Base-by-base conservation (phyloP, 768 basidiomycete species). In the Pleurotus tuber-regium region DNA sequence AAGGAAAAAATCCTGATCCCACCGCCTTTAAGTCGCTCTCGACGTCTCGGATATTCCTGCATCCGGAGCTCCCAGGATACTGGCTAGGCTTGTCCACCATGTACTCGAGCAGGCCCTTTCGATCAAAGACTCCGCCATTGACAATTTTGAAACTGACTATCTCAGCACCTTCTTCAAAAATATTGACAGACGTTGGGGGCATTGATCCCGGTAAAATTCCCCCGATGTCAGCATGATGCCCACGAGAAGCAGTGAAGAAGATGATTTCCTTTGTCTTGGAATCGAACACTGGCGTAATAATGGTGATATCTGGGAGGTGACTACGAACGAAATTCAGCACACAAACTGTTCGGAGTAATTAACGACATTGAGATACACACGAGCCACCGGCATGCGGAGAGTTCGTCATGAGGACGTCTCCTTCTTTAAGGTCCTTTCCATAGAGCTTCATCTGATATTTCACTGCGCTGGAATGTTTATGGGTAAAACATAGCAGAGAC, bases 91-190 rank as follows among this genome's bases (percentile, higher is more conserved):
- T 83, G 35, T 86, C 86, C 39, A 94, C 71, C 84, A 98, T 88
- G 60, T 89, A 80, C 41, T 90, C 83, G 33, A 84, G 63, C 23
- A 98, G 70, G 0, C 87, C 86, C 19, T 84, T 75, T 39, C 77
- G 74, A 66, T 97, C 85, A 63, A 94, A 97, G 3, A 87, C 67
- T 1, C 94, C 92, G 10, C 76, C 80, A 38, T 82, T 75, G 6
- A 98, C 95, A 54, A 98, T 84, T 69, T 95, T 97, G 78, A 97
- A 91, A 64, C 87, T 87, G 59, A 85, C 80, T 44, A 98, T 87
- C 60, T 93, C 82, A 0, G 95, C 96, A 16, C 95, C 95, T 65
- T 98, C 95, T 65, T 98, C 89, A 60, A 90, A 95, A 38, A 97
- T 87, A 55, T 82, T 92, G 57, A 87, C 86, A 9, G 87, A 89